These are phyloP conservation scores for Polymyxa betae DNA, from an alignment of 208 protist species.

Conservation along the genomic window DNA sequence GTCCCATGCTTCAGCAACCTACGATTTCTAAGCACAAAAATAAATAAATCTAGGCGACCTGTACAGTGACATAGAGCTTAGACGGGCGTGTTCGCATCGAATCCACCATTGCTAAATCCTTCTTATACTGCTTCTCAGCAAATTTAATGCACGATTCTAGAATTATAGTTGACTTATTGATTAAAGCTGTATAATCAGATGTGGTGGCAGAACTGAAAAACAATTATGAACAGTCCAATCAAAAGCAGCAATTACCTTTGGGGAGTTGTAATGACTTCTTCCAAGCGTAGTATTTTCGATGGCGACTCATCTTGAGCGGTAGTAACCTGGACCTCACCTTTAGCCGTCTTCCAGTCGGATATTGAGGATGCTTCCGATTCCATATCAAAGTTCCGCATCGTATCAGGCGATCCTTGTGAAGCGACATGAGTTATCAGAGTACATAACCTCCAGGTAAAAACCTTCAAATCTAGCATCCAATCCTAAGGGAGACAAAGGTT, in stretches of 20 bases:
- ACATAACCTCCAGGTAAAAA: neutral
- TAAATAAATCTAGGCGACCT: neutral
- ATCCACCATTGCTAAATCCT: neutral
- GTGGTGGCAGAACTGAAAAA: neutral
- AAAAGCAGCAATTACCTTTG: neutral
- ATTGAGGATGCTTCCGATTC: neutral
- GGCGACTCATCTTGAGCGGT: neutral
- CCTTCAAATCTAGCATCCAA: slow-evolving; percentile 10
- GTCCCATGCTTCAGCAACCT: slow-evolving; percentile 40
- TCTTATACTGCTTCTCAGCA: slow-evolving; percentile 43
- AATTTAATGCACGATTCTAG: slow-evolving; percentile 34
- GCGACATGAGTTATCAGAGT: neutral
- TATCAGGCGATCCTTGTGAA: slow-evolving; percentile 8
- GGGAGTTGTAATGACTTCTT: neutral
- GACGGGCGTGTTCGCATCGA: slow-evolving; percentile 20
- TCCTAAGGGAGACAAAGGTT: neutral
- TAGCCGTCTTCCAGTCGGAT: neutral
- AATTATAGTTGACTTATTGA: slow-evolving; percentile 3
- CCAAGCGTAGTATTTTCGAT: neutral
- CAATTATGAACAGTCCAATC: neutral
- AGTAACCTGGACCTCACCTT: neutral
- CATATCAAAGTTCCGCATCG: neutral
- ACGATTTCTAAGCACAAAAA: neutral
- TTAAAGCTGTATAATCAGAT: neutral
- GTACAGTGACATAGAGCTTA: slow-evolving; percentile 5